Evolutionary conservation across 2,329 filamentous ascomycete species (phyloP).

Genomic region (Pseudodiploospora longispora): DNA sequence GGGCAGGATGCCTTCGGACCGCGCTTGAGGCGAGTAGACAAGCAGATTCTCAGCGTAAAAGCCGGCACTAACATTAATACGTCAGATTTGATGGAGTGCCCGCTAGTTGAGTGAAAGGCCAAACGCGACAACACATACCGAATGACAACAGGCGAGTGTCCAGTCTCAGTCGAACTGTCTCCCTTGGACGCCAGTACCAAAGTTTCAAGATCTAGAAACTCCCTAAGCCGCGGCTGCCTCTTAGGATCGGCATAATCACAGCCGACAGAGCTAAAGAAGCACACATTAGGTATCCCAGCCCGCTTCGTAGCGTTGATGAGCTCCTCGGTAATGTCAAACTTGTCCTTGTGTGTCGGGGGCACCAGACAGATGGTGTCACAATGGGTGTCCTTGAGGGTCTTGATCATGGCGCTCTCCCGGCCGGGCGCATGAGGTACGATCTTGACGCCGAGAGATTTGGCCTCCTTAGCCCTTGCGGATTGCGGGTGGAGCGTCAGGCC

Average conservation of each 20-base stretch:
- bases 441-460: slow-evolving; percentile 31
- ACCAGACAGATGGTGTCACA: slow-evolving; percentile 42
- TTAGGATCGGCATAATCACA: slow-evolving; percentile 41
- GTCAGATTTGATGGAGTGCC: neutral
- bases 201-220: slow-evolving; percentile 43
- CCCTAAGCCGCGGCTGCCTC: slow-evolving; percentile 39
- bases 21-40: slow-evolving; percentile 36
- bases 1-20: slow-evolving; percentile 35
- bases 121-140: slow-evolving; percentile 19
- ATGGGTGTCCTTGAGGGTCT: slow-evolving; percentile 31
- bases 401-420: slow-evolving; percentile 27
- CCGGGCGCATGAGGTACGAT: slow-evolving; percentile 35
- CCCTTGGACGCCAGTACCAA: slow-evolving; percentile 36
- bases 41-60: slow-evolving; percentile 47
- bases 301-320: slow-evolving; percentile 36
- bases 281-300: slow-evolving; percentile 35
- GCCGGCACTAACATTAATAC: slow-evolving; percentile 27
- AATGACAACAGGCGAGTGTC: slow-evolving; percentile 37
- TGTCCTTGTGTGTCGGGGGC: slow-evolving; percentile 37
- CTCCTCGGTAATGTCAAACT: slow-evolving; percentile 36
- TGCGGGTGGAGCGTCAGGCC: slow-evolving; percentile 33
- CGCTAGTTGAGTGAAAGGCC: neutral
- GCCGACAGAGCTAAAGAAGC: slow-evolving; percentile 39
- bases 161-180: slow-evolving; percentile 26
- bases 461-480: slow-evolving; percentile 29